A percentile compares a stretch with the other conserved stretches of the same genome.
phyloP scores from a whole-genome alignment of 148 eudicot genomes.

The Vaccinium corymbosum region DNA sequence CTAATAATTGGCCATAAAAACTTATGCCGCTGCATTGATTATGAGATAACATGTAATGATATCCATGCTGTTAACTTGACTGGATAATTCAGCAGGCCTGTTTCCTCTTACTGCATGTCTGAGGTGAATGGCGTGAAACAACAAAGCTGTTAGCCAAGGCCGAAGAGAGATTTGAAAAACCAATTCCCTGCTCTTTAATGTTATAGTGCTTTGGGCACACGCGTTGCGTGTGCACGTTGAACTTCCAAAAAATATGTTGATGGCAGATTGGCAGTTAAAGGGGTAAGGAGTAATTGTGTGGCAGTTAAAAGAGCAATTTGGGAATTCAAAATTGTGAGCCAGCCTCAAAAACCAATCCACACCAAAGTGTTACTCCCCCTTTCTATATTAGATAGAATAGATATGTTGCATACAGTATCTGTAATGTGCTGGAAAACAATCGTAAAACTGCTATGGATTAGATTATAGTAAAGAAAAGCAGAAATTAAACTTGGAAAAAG shows the following conservation, averaged over 20 bases:
- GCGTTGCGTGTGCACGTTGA: too few species aligned
- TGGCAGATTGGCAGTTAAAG: too few species aligned
- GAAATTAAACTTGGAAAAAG: conserved; percentile 1
- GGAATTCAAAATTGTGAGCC: too few species aligned
- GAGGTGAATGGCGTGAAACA: conserved; percentile 4
- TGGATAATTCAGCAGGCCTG: neutral
- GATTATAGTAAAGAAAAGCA: neutral
- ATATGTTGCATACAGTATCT: neutral
- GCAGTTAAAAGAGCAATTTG: too few species aligned
- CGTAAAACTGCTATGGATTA: neutral
- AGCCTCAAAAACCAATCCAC: too few species aligned
- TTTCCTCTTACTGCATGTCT: neutral
- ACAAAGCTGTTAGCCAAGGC: neutral
- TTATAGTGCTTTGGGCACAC: too few species aligned
- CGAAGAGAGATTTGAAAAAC: neutral
- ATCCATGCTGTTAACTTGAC: neutral
- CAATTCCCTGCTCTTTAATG: neutral
- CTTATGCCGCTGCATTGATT: neutral
- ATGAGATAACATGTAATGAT: neutral
- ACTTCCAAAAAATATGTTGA: too few species aligned
- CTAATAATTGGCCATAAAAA: neutral
- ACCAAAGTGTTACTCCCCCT: too few species aligned
- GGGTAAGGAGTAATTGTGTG: too few species aligned
- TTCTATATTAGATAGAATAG: too few species aligned
- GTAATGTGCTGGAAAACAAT: neutral